phyloP scores from a whole-genome alignment of 2,329 filamentous ascomycete genomes.

The Stemphylium beticola region DNA sequence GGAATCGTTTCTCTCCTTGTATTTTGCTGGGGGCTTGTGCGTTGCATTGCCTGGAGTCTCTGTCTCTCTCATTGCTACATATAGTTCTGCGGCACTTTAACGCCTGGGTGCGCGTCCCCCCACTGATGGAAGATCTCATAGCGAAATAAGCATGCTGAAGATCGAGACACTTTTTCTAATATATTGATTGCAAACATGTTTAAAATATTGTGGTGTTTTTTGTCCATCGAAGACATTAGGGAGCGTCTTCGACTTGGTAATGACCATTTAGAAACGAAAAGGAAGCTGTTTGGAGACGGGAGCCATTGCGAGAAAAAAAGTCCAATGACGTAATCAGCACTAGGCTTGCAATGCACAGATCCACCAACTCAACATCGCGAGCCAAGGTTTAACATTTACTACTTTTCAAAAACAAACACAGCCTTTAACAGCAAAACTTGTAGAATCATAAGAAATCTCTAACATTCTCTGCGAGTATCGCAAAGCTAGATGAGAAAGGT shows the following conservation, averaged over 20 bases:
- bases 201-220: not conserved
- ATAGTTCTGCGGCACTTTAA: not conserved
- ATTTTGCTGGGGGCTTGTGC: not conserved
- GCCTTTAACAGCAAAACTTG: no score
- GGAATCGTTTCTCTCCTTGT: not conserved
- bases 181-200: not conserved
- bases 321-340: not conserved
- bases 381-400: no score
- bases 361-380: not conserved
- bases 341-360: not conserved
- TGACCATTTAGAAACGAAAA: no score
- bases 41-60: constrained; percentile 5
- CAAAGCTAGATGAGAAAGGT: no score
- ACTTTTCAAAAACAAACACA: no score
- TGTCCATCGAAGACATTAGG: not conserved
- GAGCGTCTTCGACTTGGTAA: no score
- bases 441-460: no score
- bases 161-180: not conserved
- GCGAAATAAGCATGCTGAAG: not conserved
- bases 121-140: not conserved
- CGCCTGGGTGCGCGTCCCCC: not conserved
- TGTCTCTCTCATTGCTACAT: not conserved
- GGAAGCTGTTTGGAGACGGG: not conserved
- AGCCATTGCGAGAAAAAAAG: not conserved
- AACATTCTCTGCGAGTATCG: no score